Evolutionary conservation across 306 rosid species (phyloP).

Genomic region (Quercus agrifolia): DNA sequence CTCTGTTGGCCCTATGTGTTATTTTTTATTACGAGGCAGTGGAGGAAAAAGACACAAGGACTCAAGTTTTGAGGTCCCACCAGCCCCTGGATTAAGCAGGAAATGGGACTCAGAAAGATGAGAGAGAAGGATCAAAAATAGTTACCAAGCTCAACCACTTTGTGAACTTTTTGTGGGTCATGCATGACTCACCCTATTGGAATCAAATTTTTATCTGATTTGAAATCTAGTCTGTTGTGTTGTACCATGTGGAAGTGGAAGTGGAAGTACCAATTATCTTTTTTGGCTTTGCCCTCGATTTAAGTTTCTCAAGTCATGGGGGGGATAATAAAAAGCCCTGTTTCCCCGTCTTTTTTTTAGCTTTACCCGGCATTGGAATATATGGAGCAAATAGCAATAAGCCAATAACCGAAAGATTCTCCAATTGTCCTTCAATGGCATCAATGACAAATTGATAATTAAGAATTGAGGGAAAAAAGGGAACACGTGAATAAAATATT

Average conservation of each 20-base stretch:
- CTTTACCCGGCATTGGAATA: not conserved
- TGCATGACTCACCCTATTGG: not conserved
- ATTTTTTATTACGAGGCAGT: not conserved
- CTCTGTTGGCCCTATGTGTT: slow-evolving; percentile 6
- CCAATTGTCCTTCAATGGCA: not conserved
- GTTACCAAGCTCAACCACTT: slow-evolving; percentile 29
- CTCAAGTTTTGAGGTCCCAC: slow-evolving; percentile 24
- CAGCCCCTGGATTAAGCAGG: not conserved
- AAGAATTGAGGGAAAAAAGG: not conserved
- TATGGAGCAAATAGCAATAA: not conserved
- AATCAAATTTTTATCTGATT: not conserved
- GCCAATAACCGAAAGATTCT: slow-evolving; percentile 17
- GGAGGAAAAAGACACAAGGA: slow-evolving; percentile 7
- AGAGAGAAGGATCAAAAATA: slow-evolving; percentile 4
- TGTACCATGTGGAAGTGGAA: not conserved
- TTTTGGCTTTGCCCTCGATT: not conserved
- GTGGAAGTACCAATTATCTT: not conserved
- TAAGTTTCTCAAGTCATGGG: not conserved
- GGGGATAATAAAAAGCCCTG: slow-evolving; percentile 7
- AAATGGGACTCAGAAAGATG: not conserved
- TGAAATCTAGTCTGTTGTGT: slow-evolving; percentile 12
- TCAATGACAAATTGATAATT: not conserved
- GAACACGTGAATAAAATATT: not conserved
- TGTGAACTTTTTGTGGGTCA: slow-evolving; percentile 27
- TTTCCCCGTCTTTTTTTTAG: not conserved